phyloP scores from a whole-genome alignment of 345 rosid genomes.

The sweet orange (Citrus sinensis) region DNA sequence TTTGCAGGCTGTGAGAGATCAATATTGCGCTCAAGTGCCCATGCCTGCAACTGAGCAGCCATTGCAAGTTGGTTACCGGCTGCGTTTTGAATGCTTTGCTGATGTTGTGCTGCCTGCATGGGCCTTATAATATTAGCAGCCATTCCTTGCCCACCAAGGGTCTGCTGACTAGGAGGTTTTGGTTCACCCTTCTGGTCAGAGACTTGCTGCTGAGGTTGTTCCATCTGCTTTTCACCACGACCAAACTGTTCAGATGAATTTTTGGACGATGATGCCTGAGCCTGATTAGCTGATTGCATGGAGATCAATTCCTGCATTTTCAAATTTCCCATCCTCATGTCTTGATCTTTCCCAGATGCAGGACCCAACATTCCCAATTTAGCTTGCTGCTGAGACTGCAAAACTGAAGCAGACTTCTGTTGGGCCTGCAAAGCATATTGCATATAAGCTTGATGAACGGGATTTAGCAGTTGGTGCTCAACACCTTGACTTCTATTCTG shows the following conservation, averaged over 20 bases:
- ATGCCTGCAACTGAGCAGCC: slow-evolving; percentile 86
- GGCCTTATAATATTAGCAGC: slow-evolving; percentile 60
- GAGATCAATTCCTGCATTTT: slow-evolving; percentile 83
- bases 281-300: slow-evolving; percentile 67
- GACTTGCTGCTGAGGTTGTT: slow-evolving; percentile 44
- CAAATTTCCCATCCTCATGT: slow-evolving; percentile 51
- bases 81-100: slow-evolving; percentile 53
- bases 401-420: slow-evolving; percentile 52
- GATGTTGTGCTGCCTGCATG: slow-evolving; percentile 65
- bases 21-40: slow-evolving; percentile 83
- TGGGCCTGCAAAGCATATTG: slow-evolving; percentile 77
- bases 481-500: slow-evolving; percentile 52
- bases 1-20: slow-evolving; percentile 92
- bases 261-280: slow-evolving; percentile 82
- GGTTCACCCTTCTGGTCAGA: slow-evolving; percentile 65
- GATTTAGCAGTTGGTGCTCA: slow-evolving; percentile 68
- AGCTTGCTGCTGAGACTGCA: slow-evolving; percentile 68
- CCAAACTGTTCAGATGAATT: slow-evolving; percentile 58
- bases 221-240: slow-evolving; percentile 65
- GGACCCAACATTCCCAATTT: slow-evolving; percentile 66
- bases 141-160: slow-evolving; percentile 52
- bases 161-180: slow-evolving; percentile 46
- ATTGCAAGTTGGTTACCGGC: slow-evolving; percentile 63
- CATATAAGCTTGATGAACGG: slow-evolving; percentile 80
- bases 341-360: slow-evolving; percentile 63